Base-by-base conservation (phyloP, 225 moss, liverwort and hornwort genomes). In the Pleurozium schreberi region DNA sequence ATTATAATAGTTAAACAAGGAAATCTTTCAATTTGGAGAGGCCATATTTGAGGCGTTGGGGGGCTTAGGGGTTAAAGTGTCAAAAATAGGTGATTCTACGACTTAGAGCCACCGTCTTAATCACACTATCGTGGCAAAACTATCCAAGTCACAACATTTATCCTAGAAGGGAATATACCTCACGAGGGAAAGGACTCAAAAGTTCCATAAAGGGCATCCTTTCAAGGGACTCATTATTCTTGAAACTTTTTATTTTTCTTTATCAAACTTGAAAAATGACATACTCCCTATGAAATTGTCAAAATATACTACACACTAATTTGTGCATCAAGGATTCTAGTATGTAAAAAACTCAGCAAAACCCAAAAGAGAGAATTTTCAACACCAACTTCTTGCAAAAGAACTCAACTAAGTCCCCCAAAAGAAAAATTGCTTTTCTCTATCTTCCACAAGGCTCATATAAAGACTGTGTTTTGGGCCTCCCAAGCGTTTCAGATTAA, bases 41-140 rank as follows among this genome's bases (percentile, higher is more conserved):
- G n/a, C n/a, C n/a, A n/a, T n/a, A n/a, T n/a, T n/a, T n/a, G n/a
- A n/a, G n/a, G n/a, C n/a, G n/a, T n/a, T n/a, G n/a, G n/a, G n/a
- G n/a, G n/a, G n/a, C n/a, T n/a, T n/a, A n/a, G n/a, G n/a, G n/a
- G n/a, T 5, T 28, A 2, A 45, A 43, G 2, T 28, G 4, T 43
- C 14, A 3, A 73, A 73, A 43, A 49, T 10, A 16, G 3, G 5
- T 71, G 2, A 8, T 43, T 71, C 5, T 16, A 42, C 26, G 49
- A 11, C 4, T 70, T 26, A 14, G 1, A 40, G 3, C 14, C 69
- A 69, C 25, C 40, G 40, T 69, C 40, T 40, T 14, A 26, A 5
- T 70, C 0, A 0, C 15, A 42, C 27, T 70, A 26, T 15, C 2
- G 0, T 27, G 16, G 27, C 3, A 9, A 43, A 71, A 71, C 43